Evolutionary conservation across 805 yeast genomes (phyloP), one percentile per base, ranked within the genome.

Genomic region (Hanseniaspora valbyensis): DNA sequence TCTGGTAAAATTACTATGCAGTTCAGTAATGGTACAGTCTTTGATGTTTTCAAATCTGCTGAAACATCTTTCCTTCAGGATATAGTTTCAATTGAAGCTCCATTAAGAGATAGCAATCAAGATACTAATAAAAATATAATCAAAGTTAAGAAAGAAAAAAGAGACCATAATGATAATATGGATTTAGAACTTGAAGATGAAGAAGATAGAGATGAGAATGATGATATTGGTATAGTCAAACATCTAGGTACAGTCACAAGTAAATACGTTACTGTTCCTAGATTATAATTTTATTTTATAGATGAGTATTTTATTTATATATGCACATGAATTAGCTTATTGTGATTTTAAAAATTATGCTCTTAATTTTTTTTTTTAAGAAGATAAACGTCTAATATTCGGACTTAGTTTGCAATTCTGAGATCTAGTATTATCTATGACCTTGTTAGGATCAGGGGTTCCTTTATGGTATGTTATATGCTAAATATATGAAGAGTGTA

Each of bases 1-100:
- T 85, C 95, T 1, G 97, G 97, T 2, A 84, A 76, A 61, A 63
- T 87, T 19, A 73, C 94, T 3, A 74, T 89, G 63, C 74, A 77
- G 53, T 67, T 90, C 34, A 36, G 42, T 39, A 45, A 45, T 39
- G 95, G 95, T 13, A 75, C 78, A 46, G 75, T 77, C 7, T 74
- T 80, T 72, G 86, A 82, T 52, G 78, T 88, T 21, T 69, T 79
- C 4, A 73, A 76, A 58, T 96, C 96, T 14, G 78, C 85, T 2
- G 73, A 79, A 12, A 64, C 83, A 6, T 71, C 75, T 4, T 80
- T 87, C 54, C 66, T 83, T 25, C 96, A 90, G 62, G 90, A 86
- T 53, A 69, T 85, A 9, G 77, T 82, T 2, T 66, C 76, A 18
- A 55, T 81, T n/a, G 75, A 78, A 42, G 65, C 64, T 13, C 64